Evolutionary conservation across 2,329 filamentous ascomycete genomes (phyloP), one percentile per base, ranked within the genome.

Genomic region (Aspergillus melleus): DNA sequence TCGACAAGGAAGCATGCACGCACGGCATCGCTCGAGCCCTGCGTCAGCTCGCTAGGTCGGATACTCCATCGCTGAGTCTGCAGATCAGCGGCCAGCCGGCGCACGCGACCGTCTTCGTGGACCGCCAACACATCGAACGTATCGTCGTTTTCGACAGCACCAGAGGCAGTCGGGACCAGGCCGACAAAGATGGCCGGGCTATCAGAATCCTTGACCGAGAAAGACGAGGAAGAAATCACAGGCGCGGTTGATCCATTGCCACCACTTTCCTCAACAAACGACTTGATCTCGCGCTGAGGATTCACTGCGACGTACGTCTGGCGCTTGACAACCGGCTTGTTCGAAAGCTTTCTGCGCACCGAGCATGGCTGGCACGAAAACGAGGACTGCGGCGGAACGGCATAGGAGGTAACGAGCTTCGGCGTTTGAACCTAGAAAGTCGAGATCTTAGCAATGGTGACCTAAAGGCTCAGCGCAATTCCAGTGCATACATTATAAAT

Each of bases 361-460:
- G 86, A 88, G 68, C 80, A 85, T 55, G 86, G 86, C 36, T 82
- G 77, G 55, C 83, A 83, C 56, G 80, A 79, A 69, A 88, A 84
- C 16, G 78, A 80, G 24, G 84, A 82, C 67, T 86, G 81, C 29
- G 86, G 86, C 39, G 86, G 84, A 16, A 88, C 76, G 54, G 85
- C 84, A 70, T 88, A 87, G 16, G 86, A 87, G 36, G 84, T 83
- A 19, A 86, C 77, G 9, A 86, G 78, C 66, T 82, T 84, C 9
- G 86, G 84, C 54, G 83, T 85, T 79, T 86, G 84, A 22, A 87
- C 75, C 86, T 88, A 46, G 16, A 12, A 20, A 26, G 19, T 14
- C 14, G 26, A 47, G 12, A 26, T 10, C n/a, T 55, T 52, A 59
- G 52, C 36, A 36, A 46, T 14, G 19, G 6, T 11, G 1, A 29